Percentiles rank a stretch among this genome's conserved stretches.
These are phyloP conservation scores for Mortierella hygrophila DNA, from an alignment of 192 early-diverging fungal species.

Conservation along the genomic window DNA sequence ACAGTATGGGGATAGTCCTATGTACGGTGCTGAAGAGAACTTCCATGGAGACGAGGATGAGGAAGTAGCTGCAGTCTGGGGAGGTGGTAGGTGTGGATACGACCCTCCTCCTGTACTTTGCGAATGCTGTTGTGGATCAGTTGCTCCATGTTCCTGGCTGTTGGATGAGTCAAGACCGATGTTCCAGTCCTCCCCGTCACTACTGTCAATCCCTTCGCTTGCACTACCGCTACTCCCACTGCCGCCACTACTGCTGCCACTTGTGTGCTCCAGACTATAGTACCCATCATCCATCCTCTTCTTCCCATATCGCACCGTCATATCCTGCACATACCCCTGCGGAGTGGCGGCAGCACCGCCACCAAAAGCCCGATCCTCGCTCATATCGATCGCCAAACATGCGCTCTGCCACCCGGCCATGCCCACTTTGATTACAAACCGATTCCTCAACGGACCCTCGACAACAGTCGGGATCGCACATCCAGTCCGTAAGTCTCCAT, in stretches of 20 bases:
- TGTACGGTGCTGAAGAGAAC: not conserved
- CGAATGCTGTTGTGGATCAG: not conserved
- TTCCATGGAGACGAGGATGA: conserved; percentile 8
- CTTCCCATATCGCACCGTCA: not conserved
- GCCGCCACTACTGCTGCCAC: conserved; percentile 3
- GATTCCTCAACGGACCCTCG: conserved; percentile 37
- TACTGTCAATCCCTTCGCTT: conserved; percentile 29
- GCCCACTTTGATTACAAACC: conserved; percentile 33
- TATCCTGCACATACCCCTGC: not conserved
- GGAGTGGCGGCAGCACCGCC: not conserved
- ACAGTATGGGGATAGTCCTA: conserved; percentile 11
- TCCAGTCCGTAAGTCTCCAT: conserved; percentile 24
- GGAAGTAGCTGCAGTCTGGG: not conserved
- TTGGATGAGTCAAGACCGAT: not conserved
- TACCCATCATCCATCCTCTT: conserved; percentile 31
- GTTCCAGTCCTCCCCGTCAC: conserved; percentile 26
- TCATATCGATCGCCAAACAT: conserved; percentile 49
- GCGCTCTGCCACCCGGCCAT: conserved; percentile 48
- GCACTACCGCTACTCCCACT: conserved; percentile 16
- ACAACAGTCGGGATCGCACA: conserved; percentile 34
- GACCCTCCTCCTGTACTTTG: not conserved
- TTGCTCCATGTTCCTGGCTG: not conserved
- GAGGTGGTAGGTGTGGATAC: not conserved
- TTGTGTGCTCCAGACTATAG: conserved; percentile 19
- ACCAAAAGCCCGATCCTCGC: conserved; percentile 9